Evolutionary conservation across 2,329 filamentous ascomycete genomes (phyloP).

Genomic region (Geosmithia flava): DNA sequence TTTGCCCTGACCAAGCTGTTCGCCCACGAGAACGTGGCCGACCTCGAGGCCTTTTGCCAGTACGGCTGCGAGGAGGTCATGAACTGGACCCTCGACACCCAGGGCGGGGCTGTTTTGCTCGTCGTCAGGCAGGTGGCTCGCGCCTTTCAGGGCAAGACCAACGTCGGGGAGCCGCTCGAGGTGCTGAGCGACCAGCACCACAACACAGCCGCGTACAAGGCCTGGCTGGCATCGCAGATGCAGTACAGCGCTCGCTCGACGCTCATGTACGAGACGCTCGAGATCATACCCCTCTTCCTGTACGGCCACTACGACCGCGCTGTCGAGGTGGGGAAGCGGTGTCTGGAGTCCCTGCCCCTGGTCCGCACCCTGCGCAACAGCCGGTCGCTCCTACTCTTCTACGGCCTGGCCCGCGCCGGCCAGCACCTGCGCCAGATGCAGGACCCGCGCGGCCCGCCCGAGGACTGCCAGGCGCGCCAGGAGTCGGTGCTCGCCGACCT

Average conservation of each 20-base stretch:
- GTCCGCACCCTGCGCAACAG: constrained; percentile 50
- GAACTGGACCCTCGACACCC: constrained; percentile 58
- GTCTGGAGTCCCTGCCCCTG: constrained; percentile 30
- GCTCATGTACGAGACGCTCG: constrained; percentile 56
- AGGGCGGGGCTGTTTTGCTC: constrained; percentile 59
- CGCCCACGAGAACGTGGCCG: constrained; percentile 53
- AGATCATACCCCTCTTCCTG: constrained; percentile 49
- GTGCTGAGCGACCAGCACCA: constrained; percentile 61
- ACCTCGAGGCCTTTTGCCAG: constrained; percentile 58
- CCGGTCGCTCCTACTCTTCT: constrained; percentile 43
- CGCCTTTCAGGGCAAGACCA: constrained; percentile 65
- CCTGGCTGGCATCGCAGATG: constrained; percentile 38
- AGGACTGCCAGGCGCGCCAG: constrained; percentile 28
- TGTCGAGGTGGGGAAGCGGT: constrained; percentile 40
- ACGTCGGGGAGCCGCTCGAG: constrained; percentile 30
- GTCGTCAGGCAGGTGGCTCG: constrained; percentile 53
- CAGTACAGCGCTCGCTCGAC: constrained; percentile 51
- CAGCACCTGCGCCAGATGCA: constrained; percentile 34
- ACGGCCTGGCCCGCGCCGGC: constrained; percentile 44
- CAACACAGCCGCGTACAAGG: constrained; percentile 43
- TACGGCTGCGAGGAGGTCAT: constrained; percentile 64
- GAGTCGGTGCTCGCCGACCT: constrained; percentile 40
- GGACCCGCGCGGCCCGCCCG: constrained; percentile 30
- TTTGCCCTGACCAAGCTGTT: constrained; percentile 56
- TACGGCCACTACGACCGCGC: constrained; percentile 51